phyloP scores from a whole-genome alignment of 2,329 filamentous ascomycete species.

The Fusarium dlaminii region DNA sequence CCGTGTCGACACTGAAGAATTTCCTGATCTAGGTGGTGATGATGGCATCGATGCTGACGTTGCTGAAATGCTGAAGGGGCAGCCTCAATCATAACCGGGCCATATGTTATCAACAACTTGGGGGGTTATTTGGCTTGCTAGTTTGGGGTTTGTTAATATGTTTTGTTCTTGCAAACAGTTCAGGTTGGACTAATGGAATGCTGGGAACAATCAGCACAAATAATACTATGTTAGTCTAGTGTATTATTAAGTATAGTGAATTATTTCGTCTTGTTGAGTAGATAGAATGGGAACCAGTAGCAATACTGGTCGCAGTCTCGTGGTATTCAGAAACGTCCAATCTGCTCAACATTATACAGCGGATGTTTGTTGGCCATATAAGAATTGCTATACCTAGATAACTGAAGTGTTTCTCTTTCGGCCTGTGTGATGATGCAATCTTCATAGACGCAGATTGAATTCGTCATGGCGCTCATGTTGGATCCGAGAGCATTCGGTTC shows the following conservation, averaged over 20 bases:
- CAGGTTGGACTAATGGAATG: background rate
- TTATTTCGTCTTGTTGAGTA: background rate
- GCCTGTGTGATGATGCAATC: background rate
- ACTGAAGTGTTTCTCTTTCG: background rate
- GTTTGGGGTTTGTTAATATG: background rate
- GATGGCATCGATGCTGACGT: constrained; percentile 67
- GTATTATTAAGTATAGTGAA: background rate
- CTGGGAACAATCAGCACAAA: background rate
- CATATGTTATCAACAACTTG: background rate
- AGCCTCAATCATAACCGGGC: constrained; percentile 15
- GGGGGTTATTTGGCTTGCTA: background rate
- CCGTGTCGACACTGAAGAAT: constrained; percentile 61
- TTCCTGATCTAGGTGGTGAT: constrained; percentile 64
- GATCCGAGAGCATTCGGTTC: constrained; percentile 22
- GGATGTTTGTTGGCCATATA: background rate
- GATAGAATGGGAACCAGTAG: background rate
- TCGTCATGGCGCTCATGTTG: constrained; percentile 6
- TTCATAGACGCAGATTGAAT: background rate
- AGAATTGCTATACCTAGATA: background rate
- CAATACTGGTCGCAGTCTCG: background rate
- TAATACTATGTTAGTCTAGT: background rate
- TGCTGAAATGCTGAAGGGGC: constrained; percentile 59
- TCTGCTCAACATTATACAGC: background rate
- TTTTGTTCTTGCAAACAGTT: background rate
- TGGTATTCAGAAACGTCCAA: background rate